A percentile compares a stretch with the other conserved stretches of the same genome.
Conservation (phyloP, 345 rosid species). For the Odontarrhena argentea region DNA sequence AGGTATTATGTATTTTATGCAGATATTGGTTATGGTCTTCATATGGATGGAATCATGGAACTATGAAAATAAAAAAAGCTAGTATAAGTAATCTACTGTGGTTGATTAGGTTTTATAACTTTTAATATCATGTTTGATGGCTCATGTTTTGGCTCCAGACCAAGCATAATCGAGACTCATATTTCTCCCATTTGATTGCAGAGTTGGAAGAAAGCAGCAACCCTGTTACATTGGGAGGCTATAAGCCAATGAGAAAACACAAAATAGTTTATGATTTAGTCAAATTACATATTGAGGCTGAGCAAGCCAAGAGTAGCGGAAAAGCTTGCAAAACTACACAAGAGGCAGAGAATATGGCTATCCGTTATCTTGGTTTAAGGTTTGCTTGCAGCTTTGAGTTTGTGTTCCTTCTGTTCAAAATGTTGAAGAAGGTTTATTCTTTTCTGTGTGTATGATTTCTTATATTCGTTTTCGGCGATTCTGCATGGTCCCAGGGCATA, state of each 20-base stretch:
- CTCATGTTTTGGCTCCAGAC: constrained; percentile 7
- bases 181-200: constrained; percentile 9
- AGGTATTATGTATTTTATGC: constrained; percentile 25
- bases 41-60: neutral
- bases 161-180: neutral
- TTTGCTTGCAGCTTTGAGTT: constrained; percentile 31
- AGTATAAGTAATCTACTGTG: neutral
- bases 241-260: constrained; percentile 40
- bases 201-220: constrained; percentile 41
- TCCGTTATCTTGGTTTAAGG: constrained; percentile 69
- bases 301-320: constrained; percentile 30
- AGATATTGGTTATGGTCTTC: neutral
- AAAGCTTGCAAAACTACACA: constrained; percentile 41
- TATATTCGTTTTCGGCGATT: constrained; percentile 9
- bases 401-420: constrained; percentile 9
- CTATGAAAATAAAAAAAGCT: neutral
- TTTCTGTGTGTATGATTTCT: neutral
- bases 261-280: constrained; percentile 44
- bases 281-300: constrained; percentile 33
- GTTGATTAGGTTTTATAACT: neutral
- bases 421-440: neutral
- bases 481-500: constrained; percentile 54
- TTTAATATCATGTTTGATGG: neutral
- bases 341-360: constrained; percentile 64
- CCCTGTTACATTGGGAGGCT: constrained; percentile 25